Base-by-base conservation (phyloP, 768 basidiomycete genomes). In the Collybiopsis luxurians region DNA sequence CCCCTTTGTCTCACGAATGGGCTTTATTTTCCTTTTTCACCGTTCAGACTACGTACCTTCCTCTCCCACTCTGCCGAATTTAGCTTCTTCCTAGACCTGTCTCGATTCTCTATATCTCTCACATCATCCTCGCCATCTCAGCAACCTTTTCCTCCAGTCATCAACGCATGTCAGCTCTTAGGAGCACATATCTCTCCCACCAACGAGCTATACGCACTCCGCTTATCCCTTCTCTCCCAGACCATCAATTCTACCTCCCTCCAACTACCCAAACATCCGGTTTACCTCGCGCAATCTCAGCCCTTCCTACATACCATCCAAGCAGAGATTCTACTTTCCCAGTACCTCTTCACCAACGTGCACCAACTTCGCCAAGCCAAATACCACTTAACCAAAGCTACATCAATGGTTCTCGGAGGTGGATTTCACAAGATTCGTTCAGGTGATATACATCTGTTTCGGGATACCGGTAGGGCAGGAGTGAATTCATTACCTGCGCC, bases 61-160 rank as follows among this genome's bases (percentile, higher is more conserved):
- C 53, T 63, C 21, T 43, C 58, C 12, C 55, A 63, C 17, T 43
- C 59, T 0, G 66, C 73, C n/a, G 73, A 76, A 42, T 63, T 81
- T 43, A 77, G 78, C 0, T 74, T 83, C 49, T 83, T 81, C 66
- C 70, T 85, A 52, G 62, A 79, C 57, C 45, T 70, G 13, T 59
- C 66, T 4, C 75, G 78, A 15, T 75, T 82, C 57, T 66, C 69
- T 1, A 59, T 65, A 56, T 61, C 42, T 55, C 69, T 69, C 42
- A 62, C 36, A 12, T 60, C 66, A n/a, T 67, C 69, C 11, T 59
- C 60, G 10, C 58, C 63, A 34, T 55, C 60, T 7, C 62, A 28
- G 39, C 58, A 53, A 15, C 61, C 57, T 0, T 40, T 57, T 7
- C 49, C 63, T 36, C 61, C 55, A 2, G 31, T 64, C 10, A 53